Conservation (phyloP, 345 rosid genomes). For the Eucalyptus fibrosa region DNA sequence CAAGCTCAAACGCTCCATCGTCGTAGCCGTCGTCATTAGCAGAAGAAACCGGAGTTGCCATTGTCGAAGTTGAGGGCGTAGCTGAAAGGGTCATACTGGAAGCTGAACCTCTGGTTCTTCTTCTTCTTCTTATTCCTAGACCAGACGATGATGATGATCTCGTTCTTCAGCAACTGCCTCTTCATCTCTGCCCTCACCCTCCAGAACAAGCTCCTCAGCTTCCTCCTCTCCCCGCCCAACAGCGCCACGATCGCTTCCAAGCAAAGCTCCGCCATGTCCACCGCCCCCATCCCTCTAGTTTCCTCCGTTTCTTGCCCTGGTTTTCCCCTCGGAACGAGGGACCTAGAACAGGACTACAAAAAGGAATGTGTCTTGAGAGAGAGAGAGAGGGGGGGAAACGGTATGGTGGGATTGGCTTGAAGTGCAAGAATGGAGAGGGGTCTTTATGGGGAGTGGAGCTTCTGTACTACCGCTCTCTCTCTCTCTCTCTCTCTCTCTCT, state of each 20-base stretch:
- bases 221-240: slow-evolving; percentile 18
- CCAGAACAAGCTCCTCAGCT: slow-evolving; percentile 49
- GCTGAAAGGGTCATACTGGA: slow-evolving; percentile 61
- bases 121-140: neutral
- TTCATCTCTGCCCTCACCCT: slow-evolving; percentile 38
- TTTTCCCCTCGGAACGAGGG: neutral
- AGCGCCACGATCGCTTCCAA: neutral
- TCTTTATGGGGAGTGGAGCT: neutral
- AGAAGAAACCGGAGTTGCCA: slow-evolving; percentile 51
- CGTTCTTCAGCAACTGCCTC: slow-evolving; percentile 9
- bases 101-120: slow-evolving; percentile 31
- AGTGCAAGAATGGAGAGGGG: neutral
- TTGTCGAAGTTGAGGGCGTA: slow-evolving; percentile 81
- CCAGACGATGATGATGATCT: neutral
- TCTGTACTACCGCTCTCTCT: neutral
- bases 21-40: slow-evolving; percentile 6
- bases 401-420: neutral
- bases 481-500: neutral
- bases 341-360: neutral
- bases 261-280: neutral
- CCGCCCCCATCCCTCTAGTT: neutral
- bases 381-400: neutral
- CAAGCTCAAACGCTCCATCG: neutral
- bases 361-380: neutral
- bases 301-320: neutral